These are phyloP conservation scores for Suhomyces bribrorum DNA, from an alignment of 1,139 yeast genomes.

Conservation along the genomic window DNA sequence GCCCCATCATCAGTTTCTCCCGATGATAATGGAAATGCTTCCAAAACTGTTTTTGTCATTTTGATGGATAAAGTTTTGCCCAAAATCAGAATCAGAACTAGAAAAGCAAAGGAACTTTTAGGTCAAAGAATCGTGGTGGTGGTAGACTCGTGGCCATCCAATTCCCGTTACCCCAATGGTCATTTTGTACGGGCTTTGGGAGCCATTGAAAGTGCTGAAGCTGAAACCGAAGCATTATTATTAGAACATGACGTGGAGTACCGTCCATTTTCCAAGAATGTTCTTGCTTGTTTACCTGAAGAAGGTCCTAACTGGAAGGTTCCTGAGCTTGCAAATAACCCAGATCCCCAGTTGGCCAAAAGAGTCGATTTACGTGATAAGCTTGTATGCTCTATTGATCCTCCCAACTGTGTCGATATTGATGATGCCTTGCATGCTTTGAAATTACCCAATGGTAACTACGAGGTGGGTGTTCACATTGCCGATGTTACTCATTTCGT, in stretches of 20 bases:
- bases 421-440: conserved; percentile 97
- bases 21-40: conserved; percentile 56
- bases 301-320: conserved; percentile 96
- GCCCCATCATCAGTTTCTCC: conserved; percentile 74
- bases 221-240: conserved; percentile 93
- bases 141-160: conserved; percentile 87
- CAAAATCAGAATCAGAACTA: conserved; percentile 79
- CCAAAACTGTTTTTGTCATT: conserved; percentile 78
- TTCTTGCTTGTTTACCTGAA: conserved; percentile 84
- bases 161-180: conserved; percentile 87
- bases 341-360: conserved; percentile 61
- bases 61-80: conserved; percentile 91
- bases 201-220: conserved; percentile 85
- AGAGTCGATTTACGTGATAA: conserved; percentile 87
- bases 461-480: conserved; percentile 97
- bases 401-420: conserved; percentile 97
- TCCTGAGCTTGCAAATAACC: conserved; percentile 60
- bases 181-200: conserved; percentile 92
- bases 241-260: conserved; percentile 96
- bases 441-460: conserved; percentile 84
- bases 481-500: conserved; percentile 99
- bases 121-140: conserved; percentile 92
- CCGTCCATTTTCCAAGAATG: conserved; percentile 92
- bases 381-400: conserved; percentile 93
- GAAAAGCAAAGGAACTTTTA: conserved; percentile 76